Base-by-base conservation (phyloP, 1,284 basidiomycete genomes). In the Tilletia setariae region DNA sequence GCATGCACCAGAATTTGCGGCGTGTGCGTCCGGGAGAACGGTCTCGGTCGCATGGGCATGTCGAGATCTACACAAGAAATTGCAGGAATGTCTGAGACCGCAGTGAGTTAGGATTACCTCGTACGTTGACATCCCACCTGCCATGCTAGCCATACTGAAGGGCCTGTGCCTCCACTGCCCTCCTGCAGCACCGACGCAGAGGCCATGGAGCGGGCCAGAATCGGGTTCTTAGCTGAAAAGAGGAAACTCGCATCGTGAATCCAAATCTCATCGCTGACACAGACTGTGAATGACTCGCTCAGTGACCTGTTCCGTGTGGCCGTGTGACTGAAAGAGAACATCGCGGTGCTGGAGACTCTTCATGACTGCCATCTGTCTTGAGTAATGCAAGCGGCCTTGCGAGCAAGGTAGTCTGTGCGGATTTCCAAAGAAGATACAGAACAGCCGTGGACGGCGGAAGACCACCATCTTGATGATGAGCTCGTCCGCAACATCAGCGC, bases 41-140 rank as follows among this genome's bases (percentile, higher is more conserved):
- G 84, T 95, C 68, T 90, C 91, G 1, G 88, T 93, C 28, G 89
- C 90, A 11, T 95, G 92, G 89, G 87, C 88, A 40, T 95, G 93
- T 80, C 88, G 86, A 78, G 84, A 85, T 30, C 86, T 89, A 77
- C 87, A 91, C 70, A 90, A 88, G 76, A 84, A 83, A 13, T 86
- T 94, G 69, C 90, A 93, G 77, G 86, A 87, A 1, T 95, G 93
- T 81, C 90, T 94, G 87, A 81, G 89, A 49, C 88, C 89, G 79
- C 93, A 88, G 91, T 92, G 76, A 82, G 89, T 87, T 16, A 49
- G 3, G 6, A 4, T 4, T 40, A 6, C 11, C 35, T 11, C 35
- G 35, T 6, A 11, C 35, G 4, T 40, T 40, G 35, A 11, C 11
- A 40, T 40, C 35, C n/a, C n/a, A n/a, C n/a, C n/a, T n/a, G n/a